Conservation (phyloP, 495 filamentous ascomycete genomes). For the Penicillium riverlandense region DNA sequence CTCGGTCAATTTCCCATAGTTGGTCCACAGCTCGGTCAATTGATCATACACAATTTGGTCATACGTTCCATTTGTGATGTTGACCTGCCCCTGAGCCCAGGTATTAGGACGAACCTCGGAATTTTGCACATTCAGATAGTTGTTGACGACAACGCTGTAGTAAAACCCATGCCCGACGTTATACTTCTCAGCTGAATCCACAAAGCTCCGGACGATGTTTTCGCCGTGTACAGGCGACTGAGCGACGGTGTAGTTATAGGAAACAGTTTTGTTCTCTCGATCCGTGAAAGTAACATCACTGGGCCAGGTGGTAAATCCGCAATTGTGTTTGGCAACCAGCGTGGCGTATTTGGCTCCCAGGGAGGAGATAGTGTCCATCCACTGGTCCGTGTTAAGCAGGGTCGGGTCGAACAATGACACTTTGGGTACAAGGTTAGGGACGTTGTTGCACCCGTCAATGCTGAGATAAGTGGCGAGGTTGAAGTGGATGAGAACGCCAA, state of each 20-base stretch:
- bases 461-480: conserved; percentile 4
- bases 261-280: conserved; percentile 3
- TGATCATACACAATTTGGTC: conserved; percentile 6
- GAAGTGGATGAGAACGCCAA: conserved; percentile 6
- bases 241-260: conserved; percentile 5
- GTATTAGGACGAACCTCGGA: conserved; percentile 1
- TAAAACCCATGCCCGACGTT: conserved; percentile 7
- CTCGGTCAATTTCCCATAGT: conserved; percentile 5
- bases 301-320: conserved; percentile 5
- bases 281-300: conserved; percentile 3
- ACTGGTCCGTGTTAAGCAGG: conserved; percentile 1
- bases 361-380: conserved; percentile 4
- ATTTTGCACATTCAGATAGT: conserved; percentile 7
- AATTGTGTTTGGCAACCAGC: conserved; percentile 5
- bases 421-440: conserved; percentile 3
- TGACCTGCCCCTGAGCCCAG: conserved; percentile 6
- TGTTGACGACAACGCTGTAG: conserved; percentile 4
- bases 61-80: conserved; percentile 6
- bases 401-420: conserved; percentile 1
- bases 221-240: conserved; percentile 5
- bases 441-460: conserved; percentile 7
- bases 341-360: conserved; percentile 7
- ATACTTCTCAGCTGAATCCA: conserved; percentile 5
- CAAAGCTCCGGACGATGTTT: conserved; percentile 5
- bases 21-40: conserved; percentile 6